Evolutionary conservation across 352 stramenopile genomes (phyloP).

Genomic region (Phytophthora podocarpi): DNA sequence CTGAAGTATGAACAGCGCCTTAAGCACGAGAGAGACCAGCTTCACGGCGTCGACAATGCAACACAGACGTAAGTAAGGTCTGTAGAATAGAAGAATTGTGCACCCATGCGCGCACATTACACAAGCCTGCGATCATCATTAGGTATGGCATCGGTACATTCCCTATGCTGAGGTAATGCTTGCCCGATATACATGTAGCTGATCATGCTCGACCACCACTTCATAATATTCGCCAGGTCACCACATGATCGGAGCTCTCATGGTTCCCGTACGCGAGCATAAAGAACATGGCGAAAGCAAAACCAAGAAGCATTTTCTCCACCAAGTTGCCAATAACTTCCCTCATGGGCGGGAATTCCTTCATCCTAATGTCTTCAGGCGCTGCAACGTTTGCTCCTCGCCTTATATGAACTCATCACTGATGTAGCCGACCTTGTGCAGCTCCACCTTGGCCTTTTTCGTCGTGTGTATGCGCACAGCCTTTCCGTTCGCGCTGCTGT

Average conservation of each 20-base stretch:
- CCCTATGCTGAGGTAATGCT: constrained; percentile 34
- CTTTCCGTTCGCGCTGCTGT: constrained; percentile 26
- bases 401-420: constrained; percentile 29
- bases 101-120: constrained; percentile 24
- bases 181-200: too few relatives aligned
- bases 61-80: constrained; percentile 21
- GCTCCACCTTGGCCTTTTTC: constrained; percentile 11
- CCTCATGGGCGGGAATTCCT: too few relatives aligned
- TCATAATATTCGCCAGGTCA: constrained; percentile 29
- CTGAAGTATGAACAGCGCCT: too few relatives aligned
- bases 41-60: constrained; percentile 35
- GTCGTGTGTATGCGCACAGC: constrained; percentile 17
- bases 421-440: constrained; percentile 29
- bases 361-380: too few relatives aligned
- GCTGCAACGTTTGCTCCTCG: constrained; percentile 26
- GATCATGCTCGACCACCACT: constrained; percentile 33
- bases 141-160: constrained; percentile 30
- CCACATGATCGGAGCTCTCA: constrained; percentile 25
- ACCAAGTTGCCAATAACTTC: too few relatives aligned
- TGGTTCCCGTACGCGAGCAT: too few relatives aligned
- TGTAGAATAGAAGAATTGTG: constrained; percentile 34
- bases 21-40: constrained; percentile 29
- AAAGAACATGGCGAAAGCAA: too few relatives aligned
- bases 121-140: constrained; percentile 27
- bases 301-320: too few relatives aligned